Conservation (phyloP, 345 rosid species). For the Trapa incisa region DNA sequence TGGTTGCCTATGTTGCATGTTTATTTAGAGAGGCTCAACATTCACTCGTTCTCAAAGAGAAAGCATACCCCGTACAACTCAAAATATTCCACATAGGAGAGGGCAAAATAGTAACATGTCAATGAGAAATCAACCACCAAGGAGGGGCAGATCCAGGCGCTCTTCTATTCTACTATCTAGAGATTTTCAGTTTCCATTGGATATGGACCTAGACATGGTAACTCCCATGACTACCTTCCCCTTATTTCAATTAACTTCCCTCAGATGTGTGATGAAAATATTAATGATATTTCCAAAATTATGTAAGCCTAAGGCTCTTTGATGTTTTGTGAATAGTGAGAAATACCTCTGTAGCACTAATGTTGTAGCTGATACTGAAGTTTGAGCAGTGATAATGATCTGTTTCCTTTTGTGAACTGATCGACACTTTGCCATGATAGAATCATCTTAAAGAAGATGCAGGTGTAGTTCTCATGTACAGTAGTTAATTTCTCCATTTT, state of each 20-base stretch:
- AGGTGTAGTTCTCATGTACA: not conserved
- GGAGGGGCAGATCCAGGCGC: conserved; percentile 35
- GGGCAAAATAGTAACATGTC: conserved; percentile 25
- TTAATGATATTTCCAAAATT: not conserved
- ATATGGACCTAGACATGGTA: conserved; percentile 74
- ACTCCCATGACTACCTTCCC: not conserved
- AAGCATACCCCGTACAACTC: conserved; percentile 25
- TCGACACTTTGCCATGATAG: not conserved
- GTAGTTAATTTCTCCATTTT: too few species aligned
- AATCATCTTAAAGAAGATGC: not conserved
- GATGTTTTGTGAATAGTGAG: not conserved
- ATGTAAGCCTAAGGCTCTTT: not conserved
- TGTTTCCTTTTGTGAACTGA: not conserved
- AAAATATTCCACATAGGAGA: conserved; percentile 40
- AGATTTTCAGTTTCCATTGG: conserved; percentile 46
- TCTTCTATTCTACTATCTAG: conserved; percentile 26
- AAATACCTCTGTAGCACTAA: not conserved
- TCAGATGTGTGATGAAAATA: not conserved
- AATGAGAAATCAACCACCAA: conserved; percentile 30
- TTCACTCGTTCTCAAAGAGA: conserved; percentile 24
- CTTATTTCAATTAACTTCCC: not conserved
- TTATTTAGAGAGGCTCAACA: conserved; percentile 28
- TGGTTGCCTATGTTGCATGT: conserved; percentile 1
- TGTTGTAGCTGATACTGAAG: not conserved
- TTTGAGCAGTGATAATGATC: not conserved